Evolutionary conservation across 768 basidiomycete species (phyloP).

Genomic region (Leccinum boreale): DNA sequence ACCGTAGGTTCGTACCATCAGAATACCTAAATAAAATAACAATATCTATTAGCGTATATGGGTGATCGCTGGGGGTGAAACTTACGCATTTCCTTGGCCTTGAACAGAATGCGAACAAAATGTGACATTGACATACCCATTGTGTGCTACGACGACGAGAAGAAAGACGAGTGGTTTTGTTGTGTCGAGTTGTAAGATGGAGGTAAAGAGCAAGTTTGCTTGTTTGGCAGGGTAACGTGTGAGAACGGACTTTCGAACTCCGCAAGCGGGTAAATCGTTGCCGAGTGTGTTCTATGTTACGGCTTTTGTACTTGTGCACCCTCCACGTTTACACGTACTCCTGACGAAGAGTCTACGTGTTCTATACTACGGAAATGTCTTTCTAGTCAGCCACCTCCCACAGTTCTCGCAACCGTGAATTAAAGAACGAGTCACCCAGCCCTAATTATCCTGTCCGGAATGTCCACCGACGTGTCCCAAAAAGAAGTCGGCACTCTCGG

Average conservation of each 20-base stretch:
- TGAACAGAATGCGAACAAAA: slow-evolving; percentile 82
- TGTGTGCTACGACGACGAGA: slow-evolving; percentile 35
- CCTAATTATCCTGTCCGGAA: not conserved
- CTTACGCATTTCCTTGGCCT: slow-evolving; percentile 99
- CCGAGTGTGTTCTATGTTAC: not conserved
- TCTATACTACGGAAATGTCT: slow-evolving; percentile 1
- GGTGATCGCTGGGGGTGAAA: slow-evolving; percentile 19
- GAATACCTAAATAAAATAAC: slow-evolving; percentile 67
- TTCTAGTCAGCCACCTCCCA: not conserved
- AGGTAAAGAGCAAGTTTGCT: slow-evolving; percentile 34
- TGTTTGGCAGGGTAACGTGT: slow-evolving; percentile 30
- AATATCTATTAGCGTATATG: slow-evolving; percentile 24
- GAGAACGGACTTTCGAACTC: slow-evolving; percentile 34
- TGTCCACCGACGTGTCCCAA: not conserved
- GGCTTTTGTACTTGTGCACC: not conserved
- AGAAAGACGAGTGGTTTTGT: slow-evolving; percentile 24
- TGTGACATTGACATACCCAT: slow-evolving; percentile 81
- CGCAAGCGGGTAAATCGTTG: slow-evolving; percentile 23
- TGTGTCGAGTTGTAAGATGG: slow-evolving; percentile 25
- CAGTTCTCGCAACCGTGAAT: not conserved
- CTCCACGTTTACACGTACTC: slow-evolving; percentile 8
- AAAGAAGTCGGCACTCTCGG: not conserved
- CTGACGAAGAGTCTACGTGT: slow-evolving; percentile 17
- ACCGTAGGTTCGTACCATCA: slow-evolving; percentile 65
- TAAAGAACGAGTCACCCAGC: not conserved